phyloP scores from a whole-genome alignment of 2,329 filamentous ascomycete species.

The Penicillium fuscoglaucum region DNA sequence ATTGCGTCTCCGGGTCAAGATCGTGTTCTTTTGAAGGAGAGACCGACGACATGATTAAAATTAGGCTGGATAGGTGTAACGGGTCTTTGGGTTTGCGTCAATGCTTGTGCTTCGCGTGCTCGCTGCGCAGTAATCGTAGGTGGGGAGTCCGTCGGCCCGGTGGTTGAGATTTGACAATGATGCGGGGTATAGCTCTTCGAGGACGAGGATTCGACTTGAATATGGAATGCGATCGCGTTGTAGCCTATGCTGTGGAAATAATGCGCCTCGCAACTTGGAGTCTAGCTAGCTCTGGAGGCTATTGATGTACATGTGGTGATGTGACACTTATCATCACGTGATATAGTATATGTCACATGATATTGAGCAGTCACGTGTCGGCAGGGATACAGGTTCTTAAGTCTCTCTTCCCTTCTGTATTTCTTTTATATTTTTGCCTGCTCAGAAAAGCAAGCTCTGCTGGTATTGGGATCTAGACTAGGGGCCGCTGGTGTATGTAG shows the following conservation, averaged over 20 bases:
- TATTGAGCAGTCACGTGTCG: not conserved
- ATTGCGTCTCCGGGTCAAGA: constrained; percentile 89
- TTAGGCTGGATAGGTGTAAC: constrained; percentile 38
- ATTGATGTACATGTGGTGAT: constrained; percentile 18
- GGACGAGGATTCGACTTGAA: constrained; percentile 13
- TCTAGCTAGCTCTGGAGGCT: constrained; percentile 9
- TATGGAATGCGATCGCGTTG: constrained; percentile 16
- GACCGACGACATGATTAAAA: constrained; percentile 84
- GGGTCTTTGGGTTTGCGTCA: constrained; percentile 36
- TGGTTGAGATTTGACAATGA: constrained; percentile 34
- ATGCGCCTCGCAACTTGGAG: constrained; percentile 19
- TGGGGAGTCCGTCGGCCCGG: constrained; percentile 26
- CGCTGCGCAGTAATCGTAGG: constrained; percentile 39
- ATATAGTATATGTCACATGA: not conserved
- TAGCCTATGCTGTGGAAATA: constrained; percentile 29
- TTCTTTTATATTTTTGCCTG: not conserved
- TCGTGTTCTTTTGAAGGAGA: constrained; percentile 86
- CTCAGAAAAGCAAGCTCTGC: not conserved
- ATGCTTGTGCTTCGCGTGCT: constrained; percentile 36
- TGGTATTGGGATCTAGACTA: not conserved
- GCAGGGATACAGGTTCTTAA: too few relatives aligned
- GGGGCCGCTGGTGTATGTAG: not conserved
- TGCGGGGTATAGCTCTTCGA: constrained; percentile 26
- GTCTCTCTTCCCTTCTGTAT: not conserved
- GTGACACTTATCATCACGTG: constrained; percentile 16